Conservation (phyloP, 106 monocot species). For the Gastrodia elata region DNA sequence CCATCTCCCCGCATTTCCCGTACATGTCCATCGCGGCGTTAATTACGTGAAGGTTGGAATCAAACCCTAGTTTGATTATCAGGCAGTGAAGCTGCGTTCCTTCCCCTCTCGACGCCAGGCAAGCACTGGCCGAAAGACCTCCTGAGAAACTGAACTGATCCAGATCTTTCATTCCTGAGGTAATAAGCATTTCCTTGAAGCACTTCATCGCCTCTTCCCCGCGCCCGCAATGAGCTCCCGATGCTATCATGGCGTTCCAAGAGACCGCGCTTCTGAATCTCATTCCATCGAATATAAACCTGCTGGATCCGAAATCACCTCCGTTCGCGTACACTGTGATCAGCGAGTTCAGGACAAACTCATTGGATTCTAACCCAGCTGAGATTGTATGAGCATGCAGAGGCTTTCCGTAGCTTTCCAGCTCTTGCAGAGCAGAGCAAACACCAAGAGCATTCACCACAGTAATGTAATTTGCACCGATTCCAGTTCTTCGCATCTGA, state of each 20-base stretch:
- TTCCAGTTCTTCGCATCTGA: constrained; percentile 41
- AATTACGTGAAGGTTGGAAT: constrained; percentile 32
- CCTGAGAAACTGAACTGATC: constrained; percentile 61
- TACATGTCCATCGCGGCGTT: constrained; percentile 97
- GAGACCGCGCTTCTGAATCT: constrained; percentile 43
- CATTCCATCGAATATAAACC: constrained; percentile 35
- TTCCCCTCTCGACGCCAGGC: constrained; percentile 61
- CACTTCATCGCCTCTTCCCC: constrained; percentile 74
- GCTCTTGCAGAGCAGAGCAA: constrained; percentile 26
- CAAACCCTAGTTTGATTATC: constrained; percentile 49
- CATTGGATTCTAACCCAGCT: constrained; percentile 49
- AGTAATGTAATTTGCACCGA: constrained; percentile 69
- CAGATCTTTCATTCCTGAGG: constrained; percentile 20
- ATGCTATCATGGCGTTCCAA: constrained; percentile 75
- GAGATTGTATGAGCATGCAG: constrained; percentile 53
- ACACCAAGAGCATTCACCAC: constrained; percentile 58
- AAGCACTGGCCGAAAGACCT: constrained; percentile 46
- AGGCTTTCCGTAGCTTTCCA: constrained; percentile 36
- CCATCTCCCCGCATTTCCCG: constrained; percentile 70
- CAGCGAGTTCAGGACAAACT: constrained; percentile 59
- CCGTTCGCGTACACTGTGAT: constrained; percentile 78
- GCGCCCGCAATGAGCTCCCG: constrained; percentile 42
- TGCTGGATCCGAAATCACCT: constrained; percentile 57
- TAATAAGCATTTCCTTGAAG: constrained; percentile 42
- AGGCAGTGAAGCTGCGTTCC: constrained; percentile 72